Evolutionary conservation across 345 rosid genomes (phyloP).

Genomic region (Citrus cavaleriei): DNA sequence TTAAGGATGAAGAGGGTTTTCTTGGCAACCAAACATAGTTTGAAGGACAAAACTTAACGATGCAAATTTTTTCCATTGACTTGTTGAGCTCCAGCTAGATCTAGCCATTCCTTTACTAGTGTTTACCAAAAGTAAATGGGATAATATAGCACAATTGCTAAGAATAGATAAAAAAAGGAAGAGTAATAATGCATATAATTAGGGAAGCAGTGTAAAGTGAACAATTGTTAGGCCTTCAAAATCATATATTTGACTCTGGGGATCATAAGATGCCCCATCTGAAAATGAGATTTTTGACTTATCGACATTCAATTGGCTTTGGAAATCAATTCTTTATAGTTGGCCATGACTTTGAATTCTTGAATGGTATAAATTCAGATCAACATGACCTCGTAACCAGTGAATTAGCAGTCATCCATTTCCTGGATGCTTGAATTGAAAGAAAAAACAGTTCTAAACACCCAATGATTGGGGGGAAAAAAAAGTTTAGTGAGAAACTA

Average conservation of each 20-base stretch:
- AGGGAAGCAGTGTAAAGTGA: background rate
- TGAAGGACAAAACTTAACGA: background rate
- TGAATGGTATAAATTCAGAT: background rate
- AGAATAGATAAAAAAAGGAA: background rate
- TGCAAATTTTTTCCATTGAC: background rate
- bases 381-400: background rate
- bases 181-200: background rate
- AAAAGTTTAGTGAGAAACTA: background rate
- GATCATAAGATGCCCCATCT: too few species aligned
- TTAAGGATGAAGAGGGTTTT: background rate
- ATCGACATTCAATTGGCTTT: background rate
- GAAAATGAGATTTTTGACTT: background rate
- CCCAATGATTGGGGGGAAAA: background rate
- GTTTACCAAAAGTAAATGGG: background rate
- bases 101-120: background rate
- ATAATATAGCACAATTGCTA: background rate
- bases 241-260: background rate
- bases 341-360: too few species aligned
- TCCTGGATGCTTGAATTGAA: background rate
- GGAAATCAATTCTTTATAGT: too few species aligned
- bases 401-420: background rate
- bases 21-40: background rate
- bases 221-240: background rate
- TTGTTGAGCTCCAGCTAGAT: background rate
- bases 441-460: background rate